Evolutionary conservation across 352 stramenopile species (phyloP).

Genomic region (Phytopythium chamaehyphon): DNA sequence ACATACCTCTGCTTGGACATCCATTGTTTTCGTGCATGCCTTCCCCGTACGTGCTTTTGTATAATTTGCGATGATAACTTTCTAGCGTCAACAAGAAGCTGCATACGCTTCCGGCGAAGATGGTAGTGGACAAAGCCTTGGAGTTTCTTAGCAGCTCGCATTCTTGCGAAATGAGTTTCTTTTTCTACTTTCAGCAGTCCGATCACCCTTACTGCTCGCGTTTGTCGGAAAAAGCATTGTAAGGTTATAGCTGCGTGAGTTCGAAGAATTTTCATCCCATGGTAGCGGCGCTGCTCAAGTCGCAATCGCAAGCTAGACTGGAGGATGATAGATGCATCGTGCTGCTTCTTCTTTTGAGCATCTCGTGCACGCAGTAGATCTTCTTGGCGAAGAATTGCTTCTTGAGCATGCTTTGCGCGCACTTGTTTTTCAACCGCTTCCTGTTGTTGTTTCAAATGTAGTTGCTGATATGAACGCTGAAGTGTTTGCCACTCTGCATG

Average conservation of each 20-base stretch:
- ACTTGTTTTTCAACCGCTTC: conserved; percentile 34
- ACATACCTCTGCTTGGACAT: conserved; percentile 9
- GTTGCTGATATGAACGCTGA: conserved; percentile 27
- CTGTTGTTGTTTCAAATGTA: conserved; percentile 46
- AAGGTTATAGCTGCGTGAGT: conserved; percentile 28
- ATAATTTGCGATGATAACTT: conserved; percentile 39
- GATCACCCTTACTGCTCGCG: conserved; percentile 12
- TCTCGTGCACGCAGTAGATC: conserved; percentile 35
- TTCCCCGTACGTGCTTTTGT: conserved; percentile 42
- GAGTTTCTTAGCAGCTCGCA: conserved; percentile 15
- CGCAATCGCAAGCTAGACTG: conserved; percentile 51
- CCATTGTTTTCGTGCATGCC: conserved; percentile 11
- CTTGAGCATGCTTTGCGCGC: conserved; percentile 28
- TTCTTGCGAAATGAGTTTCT: neutral
- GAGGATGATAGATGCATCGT: conserved; percentile 52
- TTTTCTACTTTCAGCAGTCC: conserved; percentile 15
- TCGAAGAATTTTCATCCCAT: conserved; percentile 47
- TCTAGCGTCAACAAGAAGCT: conserved; percentile 24
- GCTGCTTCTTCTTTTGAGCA: conserved; percentile 18
- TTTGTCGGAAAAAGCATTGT: conserved; percentile 32
- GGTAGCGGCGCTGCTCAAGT: conserved; percentile 58
- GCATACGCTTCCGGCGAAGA: conserved; percentile 29
- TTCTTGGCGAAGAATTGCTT: conserved; percentile 41
- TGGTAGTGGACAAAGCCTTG: conserved; percentile 41
- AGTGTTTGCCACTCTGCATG: conserved; percentile 21